Percentiles rank a stretch among this genome's conserved stretches.
Conservation (phyloP, 371 early-diverging fungal species). For the Choanephora cucurbitarum region DNA sequence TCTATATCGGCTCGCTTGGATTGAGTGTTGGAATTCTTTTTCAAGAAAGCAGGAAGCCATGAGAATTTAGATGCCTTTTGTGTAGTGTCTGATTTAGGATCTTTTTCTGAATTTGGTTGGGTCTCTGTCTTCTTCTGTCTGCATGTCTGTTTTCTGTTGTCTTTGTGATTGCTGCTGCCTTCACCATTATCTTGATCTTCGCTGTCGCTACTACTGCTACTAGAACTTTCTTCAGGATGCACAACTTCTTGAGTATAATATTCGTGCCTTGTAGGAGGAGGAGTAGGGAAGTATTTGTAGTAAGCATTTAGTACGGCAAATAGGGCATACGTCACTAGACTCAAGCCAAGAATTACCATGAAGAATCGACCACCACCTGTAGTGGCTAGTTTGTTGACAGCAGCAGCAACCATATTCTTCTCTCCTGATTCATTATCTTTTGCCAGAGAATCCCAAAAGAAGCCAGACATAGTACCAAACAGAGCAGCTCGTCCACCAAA, state of each 20-base stretch:
- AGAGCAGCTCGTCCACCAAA: slow-evolving; percentile 45
- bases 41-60: too few species aligned
- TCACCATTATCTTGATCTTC: too few species aligned
- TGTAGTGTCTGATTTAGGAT: too few species aligned
- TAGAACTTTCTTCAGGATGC: slow-evolving; percentile 6
- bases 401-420: slow-evolving; percentile 41
- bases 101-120: too few species aligned
- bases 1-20: too few species aligned
- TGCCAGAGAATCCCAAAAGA: slow-evolving; percentile 49
- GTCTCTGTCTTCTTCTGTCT: too few species aligned
- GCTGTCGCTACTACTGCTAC: neutral
- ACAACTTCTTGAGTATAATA: slow-evolving; percentile 26
- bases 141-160: neutral
- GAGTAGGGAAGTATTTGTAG: slow-evolving; percentile 52
- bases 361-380: slow-evolving; percentile 38
- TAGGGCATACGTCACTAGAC: slow-evolving; percentile 43
- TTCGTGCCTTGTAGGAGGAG: slow-evolving; percentile 39
- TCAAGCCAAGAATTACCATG: slow-evolving; percentile 40
- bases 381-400: slow-evolving; percentile 35
- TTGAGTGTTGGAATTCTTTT: too few species aligned
- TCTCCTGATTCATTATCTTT: slow-evolving; percentile 35
- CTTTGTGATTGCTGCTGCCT: neutral
- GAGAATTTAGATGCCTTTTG: too few species aligned
- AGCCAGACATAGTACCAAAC: slow-evolving; percentile 46
- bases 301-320: slow-evolving; percentile 47